phyloP scores from a whole-genome alignment of 2,329 filamentous ascomycete species.

The Emergomyces orientalis region DNA sequence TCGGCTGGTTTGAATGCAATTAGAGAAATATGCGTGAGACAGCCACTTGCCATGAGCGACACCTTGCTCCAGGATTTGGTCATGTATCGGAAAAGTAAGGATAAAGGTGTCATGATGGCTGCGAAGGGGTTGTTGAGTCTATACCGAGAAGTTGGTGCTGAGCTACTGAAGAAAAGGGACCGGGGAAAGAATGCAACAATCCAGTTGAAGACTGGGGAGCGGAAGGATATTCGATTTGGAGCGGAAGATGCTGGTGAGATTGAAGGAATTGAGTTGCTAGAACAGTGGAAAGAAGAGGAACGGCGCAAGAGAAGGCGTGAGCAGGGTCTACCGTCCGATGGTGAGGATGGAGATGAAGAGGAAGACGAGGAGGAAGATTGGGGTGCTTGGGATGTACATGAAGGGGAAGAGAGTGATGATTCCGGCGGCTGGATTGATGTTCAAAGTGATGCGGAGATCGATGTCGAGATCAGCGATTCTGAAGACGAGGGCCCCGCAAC shows the following conservation, averaged over 20 bases:
- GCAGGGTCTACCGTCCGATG: slow-evolving; percentile 55
- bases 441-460: slow-evolving; percentile 68
- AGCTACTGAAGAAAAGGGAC: slow-evolving; percentile 80
- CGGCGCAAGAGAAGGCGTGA: slow-evolving; percentile 62
- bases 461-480: slow-evolving; percentile 61
- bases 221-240: slow-evolving; percentile 69
- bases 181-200: slow-evolving; percentile 87
- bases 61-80: slow-evolving; percentile 93
- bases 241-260: slow-evolving; percentile 73
- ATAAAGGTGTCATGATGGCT: slow-evolving; percentile 99
- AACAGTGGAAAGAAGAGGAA: slow-evolving; percentile 90
- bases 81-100: slow-evolving; percentile 92
- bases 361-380: slow-evolving; percentile 50
- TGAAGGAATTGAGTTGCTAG: slow-evolving; percentile 82
- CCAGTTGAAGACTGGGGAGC: slow-evolving; percentile 63
- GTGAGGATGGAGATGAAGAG: slow-evolving; percentile 51
- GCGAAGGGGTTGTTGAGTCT: slow-evolving; percentile 83
- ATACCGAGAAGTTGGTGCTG: slow-evolving; percentile 83
- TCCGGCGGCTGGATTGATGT: slow-evolving; percentile 93
- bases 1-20: slow-evolving; percentile 91
- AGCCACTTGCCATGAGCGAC: slow-evolving; percentile 93
- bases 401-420: slow-evolving; percentile 53
- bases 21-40: slow-evolving; percentile 82
- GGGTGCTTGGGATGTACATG: slow-evolving; percentile 51
- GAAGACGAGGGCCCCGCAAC: slow-evolving; percentile 60